Base-by-base conservation (phyloP, 345 rosid species). In the Eucalyptus cloeziana region DNA sequence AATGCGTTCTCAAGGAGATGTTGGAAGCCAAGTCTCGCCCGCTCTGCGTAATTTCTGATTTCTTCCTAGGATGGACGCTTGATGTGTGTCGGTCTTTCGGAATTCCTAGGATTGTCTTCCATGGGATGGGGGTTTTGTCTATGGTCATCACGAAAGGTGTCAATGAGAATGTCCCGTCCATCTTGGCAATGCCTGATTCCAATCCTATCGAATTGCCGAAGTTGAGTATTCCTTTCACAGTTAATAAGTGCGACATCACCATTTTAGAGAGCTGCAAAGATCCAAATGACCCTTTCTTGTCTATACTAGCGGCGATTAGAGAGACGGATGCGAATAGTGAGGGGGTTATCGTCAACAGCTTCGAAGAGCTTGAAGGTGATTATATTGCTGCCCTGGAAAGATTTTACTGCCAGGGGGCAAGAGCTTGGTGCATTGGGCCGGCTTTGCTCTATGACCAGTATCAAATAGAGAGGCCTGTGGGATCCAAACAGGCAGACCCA, bases 101-200 rank as follows among this genome's bases (percentile, higher is more conserved):
- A 14, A 89, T 91, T 51, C 93, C 92, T 43, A 88, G 92, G 88
- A 67, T 92, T 15, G 89, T 88, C 33, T 89, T 89, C 67, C 93
- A 24, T n/a, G 89, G 89, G 17, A 49, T 37, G 92, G 91, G 44
- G 52, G 92, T n/a, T 86, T 89, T 89, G 51, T 67, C 92, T 4
- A 89, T 88, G 92, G 67, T 90, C 7, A 88, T 91, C 51, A 1
- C 2, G 17, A 89, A 89, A 69, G 81, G 88, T 10, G 22, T 21
- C 2, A 54, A 64, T n/a, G 40, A 24, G n/a, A 71, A 89, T 67
- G 50, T 49, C 58, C 79, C 85, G 3, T 50, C 51, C 33, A 47
- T 83, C n/a, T 50, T 25, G 24, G 54, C 54, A 10, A 10, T 37
- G 27, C 43, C 88, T 3, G 22, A 76, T 56, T 10, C 40, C 25